Base-by-base conservation (phyloP, 2,329 filamentous ascomycete genomes). In the Arachnomyces sp. region DNA sequence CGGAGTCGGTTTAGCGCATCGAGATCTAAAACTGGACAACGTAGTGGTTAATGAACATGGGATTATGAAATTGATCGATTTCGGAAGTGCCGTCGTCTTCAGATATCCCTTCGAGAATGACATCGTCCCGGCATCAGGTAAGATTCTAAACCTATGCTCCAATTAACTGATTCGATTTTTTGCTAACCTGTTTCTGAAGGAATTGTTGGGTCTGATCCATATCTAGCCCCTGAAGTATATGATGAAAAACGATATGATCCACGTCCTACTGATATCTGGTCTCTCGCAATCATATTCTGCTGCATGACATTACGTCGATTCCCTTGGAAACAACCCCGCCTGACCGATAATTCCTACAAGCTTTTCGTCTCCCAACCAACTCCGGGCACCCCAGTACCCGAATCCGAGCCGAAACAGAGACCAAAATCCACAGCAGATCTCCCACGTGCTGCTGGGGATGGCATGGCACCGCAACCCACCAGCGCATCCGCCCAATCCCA, bases 21-120 rank as follows among this genome's bases (percentile, higher is more conserved):
- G 92, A 33, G 92, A 98, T 70, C 59, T 98, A 54, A 98, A 98
- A 66, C 68, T 98, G 53, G 92, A 98, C 67, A 98, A 98, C 52
- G 92, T 98, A 14, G 92, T 98, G 18, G 89, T 98, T 44, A 96
- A 89, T 57, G 86, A 94, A 57, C 79, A 84, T 55, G 92, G 92
- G 2, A 96, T 98, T 53, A 95, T 98, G 88, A 98, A 98, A 66
- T 85, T 98, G 49, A 98, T 98, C 55, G 92, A 98, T 62, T 98
- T 98, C 65, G 92, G 92, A 17, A 96, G 89, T 66, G 90, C 92
- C 1, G 89, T 92, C 50, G 90, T 98, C 31, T 98, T 95, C 69
- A 82, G 86, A 55, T 98, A 98, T 71, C 92, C 92, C 0, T 96
- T 98, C 56, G 92, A 98, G 65, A 88, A 82, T 49, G 86, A 86